Evolutionary conservation across 805 yeast genomes (phyloP), one percentile per base, ranked within the genome.

Genomic region (Scheffersomyces ergatensis): DNA sequence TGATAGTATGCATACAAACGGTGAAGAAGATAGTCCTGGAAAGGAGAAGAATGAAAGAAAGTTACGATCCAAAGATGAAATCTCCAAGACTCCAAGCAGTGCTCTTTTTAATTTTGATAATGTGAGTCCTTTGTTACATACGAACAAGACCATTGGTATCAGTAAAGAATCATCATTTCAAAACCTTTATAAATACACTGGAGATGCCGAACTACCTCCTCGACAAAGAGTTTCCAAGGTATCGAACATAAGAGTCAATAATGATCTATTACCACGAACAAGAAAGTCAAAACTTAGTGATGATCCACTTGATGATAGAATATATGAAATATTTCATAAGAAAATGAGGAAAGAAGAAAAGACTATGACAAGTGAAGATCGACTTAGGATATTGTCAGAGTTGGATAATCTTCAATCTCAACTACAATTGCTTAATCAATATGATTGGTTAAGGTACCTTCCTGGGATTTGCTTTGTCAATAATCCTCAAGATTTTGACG

Each of bases 331-430:
- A 12, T 77, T 72, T 50, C 90, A 85, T 59, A 70, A 71, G 32
- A 69, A 76, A 30, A 77, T 83, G 80, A 77, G 75, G 46, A 76
- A 76, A 40, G 82, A 81, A 38, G 95, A 86, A 57, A 74, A 73
- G 43, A 70, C 77, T 34, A 80, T 83, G 76, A 62, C 70, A 21
- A 67, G 67, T 26, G 63, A 74, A 2, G 90, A 85, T 48, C 64
- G 76, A 19, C 75, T 70, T 36, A 70, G 74, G 40, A 65, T 80
- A 33, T 62, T 74, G 36, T 57, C 65, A 7, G 92, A 84, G 50
- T 77, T 79, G 23, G 88, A 82, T 39, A 72, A 70, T 16, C 67
- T 79, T 26, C 58, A 65, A 23, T 73, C 74, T 11, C 74, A 71
- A 47, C 62, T 62, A 20, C 57, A 65, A 41, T 59, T 76, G 41